A percentile compares a stretch with the other conserved stretches of the same genome.
These are phyloP conservation scores for Oemleria cerasiformis DNA, from an alignment of 306 rosid species.

Conservation along the genomic window DNA sequence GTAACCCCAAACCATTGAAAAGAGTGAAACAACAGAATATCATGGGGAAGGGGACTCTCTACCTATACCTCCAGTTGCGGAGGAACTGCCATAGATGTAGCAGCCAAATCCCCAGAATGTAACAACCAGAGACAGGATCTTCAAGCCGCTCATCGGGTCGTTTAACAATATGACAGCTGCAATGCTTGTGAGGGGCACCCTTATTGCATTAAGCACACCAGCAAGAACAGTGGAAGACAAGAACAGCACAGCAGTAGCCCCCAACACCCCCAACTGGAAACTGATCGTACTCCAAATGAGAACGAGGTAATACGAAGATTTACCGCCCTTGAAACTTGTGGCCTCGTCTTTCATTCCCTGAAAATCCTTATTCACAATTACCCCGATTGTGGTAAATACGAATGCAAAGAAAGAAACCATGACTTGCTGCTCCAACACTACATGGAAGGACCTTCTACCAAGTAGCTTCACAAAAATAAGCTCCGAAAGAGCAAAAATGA, in stretches of 20 bases:
- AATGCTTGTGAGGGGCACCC: constrained; percentile 84
- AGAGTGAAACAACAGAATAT: neutral
- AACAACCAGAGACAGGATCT: constrained; percentile 57
- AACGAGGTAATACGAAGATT: constrained; percentile 54
- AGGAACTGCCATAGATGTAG: constrained; percentile 65
- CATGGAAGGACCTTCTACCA: constrained; percentile 71
- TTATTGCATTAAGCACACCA: constrained; percentile 80
- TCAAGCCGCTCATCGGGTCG: constrained; percentile 79
- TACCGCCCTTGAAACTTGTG: constrained; percentile 59
- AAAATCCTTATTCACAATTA: constrained; percentile 51
- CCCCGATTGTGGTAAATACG: constrained; percentile 66
- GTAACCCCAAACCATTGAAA: neutral
- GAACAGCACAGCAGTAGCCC: constrained; percentile 75
- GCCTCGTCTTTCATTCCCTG: constrained; percentile 65
- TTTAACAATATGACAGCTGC: constrained; percentile 77
- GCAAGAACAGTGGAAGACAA: constrained; percentile 91
- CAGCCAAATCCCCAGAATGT: constrained; percentile 57
- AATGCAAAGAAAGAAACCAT: constrained; percentile 78
- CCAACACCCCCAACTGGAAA: constrained; percentile 80
- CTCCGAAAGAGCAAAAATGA: constrained; percentile 86
- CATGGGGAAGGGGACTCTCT: constrained; percentile 13
- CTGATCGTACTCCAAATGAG: constrained; percentile 72
- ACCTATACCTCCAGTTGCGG: constrained; percentile 23
- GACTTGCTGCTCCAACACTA: constrained; percentile 88
- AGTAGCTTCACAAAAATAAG: constrained; percentile 64